Conservation (phyloP, 2,329 filamentous ascomycete species). For the Aspergillus chevalieri region DNA sequence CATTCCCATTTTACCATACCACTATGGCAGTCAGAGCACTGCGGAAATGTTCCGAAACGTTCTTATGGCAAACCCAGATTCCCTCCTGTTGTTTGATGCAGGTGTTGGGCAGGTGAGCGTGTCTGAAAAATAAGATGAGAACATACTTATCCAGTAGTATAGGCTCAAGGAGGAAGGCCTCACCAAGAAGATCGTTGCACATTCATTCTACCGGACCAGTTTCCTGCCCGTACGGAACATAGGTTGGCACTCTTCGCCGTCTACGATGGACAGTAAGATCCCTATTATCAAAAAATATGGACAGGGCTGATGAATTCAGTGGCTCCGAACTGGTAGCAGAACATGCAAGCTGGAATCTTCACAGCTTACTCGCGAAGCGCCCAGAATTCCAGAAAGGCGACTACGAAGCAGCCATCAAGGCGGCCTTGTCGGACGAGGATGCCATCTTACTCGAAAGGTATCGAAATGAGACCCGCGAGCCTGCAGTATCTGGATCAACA, state of each 20-base stretch:
- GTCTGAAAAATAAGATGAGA: neutral
- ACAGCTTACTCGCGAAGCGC: conserved; percentile 19
- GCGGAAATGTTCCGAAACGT: conserved; percentile 16
- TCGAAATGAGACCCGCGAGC: conserved; percentile 18
- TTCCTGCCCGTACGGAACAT: conserved; percentile 20
- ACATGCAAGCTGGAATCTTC: conserved; percentile 24
- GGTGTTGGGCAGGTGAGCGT: conserved; percentile 24
- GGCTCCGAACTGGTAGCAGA: conserved; percentile 27
- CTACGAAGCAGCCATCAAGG: conserved; percentile 25
- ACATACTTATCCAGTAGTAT: neutral
- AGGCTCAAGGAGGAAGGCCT: conserved; percentile 26
- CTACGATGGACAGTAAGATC: conserved; percentile 32
- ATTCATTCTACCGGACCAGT: conserved; percentile 23
- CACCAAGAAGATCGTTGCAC: conserved; percentile 28
- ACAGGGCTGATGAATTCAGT: conserved; percentile 12
- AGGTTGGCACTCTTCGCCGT: conserved; percentile 28
- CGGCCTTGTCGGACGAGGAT: conserved; percentile 25
- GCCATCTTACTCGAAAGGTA: conserved; percentile 20
- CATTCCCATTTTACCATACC: neutral
- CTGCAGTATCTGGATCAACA: conserved; percentile 27
- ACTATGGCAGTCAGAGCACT: conserved; percentile 10
- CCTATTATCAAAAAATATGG: neutral
- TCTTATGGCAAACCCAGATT: conserved; percentile 19
- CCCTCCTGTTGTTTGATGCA: conserved; percentile 24
- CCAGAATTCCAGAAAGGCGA: conserved; percentile 25